Conservation (phyloP, 441 rosid species). For the Syzygium syzygioides region DNA sequence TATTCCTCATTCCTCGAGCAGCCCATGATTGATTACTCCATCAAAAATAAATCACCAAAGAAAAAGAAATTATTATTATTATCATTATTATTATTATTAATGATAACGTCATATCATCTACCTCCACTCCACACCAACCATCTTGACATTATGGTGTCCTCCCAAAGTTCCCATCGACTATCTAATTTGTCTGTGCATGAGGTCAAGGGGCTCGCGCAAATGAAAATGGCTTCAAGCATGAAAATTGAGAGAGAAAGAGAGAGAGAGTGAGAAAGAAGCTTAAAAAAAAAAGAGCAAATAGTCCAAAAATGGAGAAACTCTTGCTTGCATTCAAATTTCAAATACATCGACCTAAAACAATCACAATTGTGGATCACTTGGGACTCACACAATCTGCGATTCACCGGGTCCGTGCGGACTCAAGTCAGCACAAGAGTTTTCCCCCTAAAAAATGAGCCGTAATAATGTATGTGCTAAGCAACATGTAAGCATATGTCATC, state of each 20-base stretch:
- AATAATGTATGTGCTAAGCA: not conserved
- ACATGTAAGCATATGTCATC: not conserved
- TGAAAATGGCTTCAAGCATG: no score
- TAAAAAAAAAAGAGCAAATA: no score
- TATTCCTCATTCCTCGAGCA: not conserved
- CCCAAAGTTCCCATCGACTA: not conserved
- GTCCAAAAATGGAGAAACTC: no score
- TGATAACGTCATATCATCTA: constrained; percentile 1
- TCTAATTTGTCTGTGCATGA: no score
- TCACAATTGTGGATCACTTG: not conserved
- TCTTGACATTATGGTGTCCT: constrained; percentile 4
- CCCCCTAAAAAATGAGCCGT: not conserved
- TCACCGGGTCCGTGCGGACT: rapidly evolving
- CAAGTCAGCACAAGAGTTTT: not conserved
- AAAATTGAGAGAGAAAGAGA: no score
- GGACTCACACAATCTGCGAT: not conserved
- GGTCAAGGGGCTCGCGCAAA: no score
- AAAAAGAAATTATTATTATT: not conserved
- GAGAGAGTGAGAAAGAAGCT: no score
- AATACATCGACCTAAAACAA: no score
- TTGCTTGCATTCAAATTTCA: no score
- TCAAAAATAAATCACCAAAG: not conserved
- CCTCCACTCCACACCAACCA: constrained; percentile 6
- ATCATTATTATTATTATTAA: not conserved
- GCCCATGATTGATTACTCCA: not conserved